phyloP scores from a whole-genome alignment of 2,329 filamentous ascomycete genomes.

The Fusarium graminum region DNA sequence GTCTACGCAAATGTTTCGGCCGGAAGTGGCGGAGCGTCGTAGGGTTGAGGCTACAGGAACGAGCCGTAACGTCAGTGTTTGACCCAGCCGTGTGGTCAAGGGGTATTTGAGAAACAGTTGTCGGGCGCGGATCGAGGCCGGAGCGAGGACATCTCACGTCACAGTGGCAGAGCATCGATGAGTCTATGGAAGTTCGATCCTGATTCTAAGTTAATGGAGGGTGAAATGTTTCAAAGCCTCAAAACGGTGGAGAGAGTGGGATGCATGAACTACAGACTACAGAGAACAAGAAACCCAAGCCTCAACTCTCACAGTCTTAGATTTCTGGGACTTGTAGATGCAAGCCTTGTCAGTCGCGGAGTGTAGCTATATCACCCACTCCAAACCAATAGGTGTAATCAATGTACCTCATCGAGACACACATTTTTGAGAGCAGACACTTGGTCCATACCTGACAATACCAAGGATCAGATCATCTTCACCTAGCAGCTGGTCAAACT shows the following conservation, averaged over 20 bases:
- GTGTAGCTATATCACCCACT: slow-evolving; percentile 22
- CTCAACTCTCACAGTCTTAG: background rate
- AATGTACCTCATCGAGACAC: slow-evolving; percentile 3
- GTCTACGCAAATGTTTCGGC: background rate
- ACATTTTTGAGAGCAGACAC: slow-evolving; percentile 1
- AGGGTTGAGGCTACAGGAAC: slow-evolving; percentile 31
- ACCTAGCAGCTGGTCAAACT: slow-evolving; percentile 8
- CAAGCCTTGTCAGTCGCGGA: slow-evolving; percentile 5
- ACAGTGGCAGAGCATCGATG: slow-evolving; percentile 29
- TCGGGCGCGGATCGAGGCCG: slow-evolving; percentile 21
- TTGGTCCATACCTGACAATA: slow-evolving; percentile 5
- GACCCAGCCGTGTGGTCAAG: slow-evolving; percentile 24
- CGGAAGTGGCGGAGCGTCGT: background rate
- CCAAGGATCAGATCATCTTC: slow-evolving; percentile 10
- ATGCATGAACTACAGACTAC: slow-evolving; percentile 10
- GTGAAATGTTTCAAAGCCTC: slow-evolving; percentile 38
- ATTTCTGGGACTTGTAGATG: slow-evolving; percentile 24
- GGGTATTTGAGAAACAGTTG: slow-evolving; percentile 9
- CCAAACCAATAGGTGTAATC: slow-evolving; percentile 4
- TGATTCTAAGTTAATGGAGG: slow-evolving; percentile 22
- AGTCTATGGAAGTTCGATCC: slow-evolving; percentile 36
- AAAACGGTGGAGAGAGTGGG: slow-evolving; percentile 20
- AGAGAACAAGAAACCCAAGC: slow-evolving; percentile 17
- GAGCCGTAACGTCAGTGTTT: slow-evolving; percentile 32
- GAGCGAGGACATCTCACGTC: slow-evolving; percentile 25